A percentile compares a stretch with the other conserved stretches of the same genome.
phyloP scores from a whole-genome alignment of 192 early-diverging fungal genomes.

The Coemansia sp. region DNA sequence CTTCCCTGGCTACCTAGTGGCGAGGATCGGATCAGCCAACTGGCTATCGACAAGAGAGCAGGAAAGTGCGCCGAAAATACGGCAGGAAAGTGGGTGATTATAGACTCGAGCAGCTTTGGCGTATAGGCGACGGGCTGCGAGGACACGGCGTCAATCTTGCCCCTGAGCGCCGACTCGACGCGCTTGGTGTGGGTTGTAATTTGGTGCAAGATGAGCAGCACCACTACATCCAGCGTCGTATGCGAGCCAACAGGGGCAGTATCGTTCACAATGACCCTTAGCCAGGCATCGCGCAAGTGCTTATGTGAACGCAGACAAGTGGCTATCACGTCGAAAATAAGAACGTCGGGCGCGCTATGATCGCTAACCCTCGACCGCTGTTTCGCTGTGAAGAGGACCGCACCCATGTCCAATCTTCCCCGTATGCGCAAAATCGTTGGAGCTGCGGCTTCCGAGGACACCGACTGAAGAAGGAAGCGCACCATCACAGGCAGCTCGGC shows the following conservation, averaged over 20 bases:
- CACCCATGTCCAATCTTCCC: conserved; percentile 64
- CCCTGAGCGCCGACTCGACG: conserved; percentile 29
- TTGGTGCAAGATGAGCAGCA: conserved; percentile 49
- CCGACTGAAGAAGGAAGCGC: conserved; percentile 72
- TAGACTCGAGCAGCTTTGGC: conserved; percentile 16
- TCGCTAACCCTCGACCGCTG: background rate
- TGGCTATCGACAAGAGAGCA: conserved; percentile 60
- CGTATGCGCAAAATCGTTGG: conserved; percentile 54
- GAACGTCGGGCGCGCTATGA: conserved; percentile 41
- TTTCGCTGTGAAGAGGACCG: conserved; percentile 52
- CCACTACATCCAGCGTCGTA: conserved; percentile 48
- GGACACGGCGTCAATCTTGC: conserved; percentile 27
- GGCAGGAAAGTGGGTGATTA: conserved; percentile 25
- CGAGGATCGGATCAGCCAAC: conserved; percentile 58
- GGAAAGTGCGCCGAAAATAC: conserved; percentile 43
- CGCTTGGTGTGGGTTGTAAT: conserved; percentile 37
- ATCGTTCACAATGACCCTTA: conserved; percentile 58
- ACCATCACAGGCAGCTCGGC: conserved; percentile 72
- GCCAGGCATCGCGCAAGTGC: conserved; percentile 71
- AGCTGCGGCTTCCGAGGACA: conserved; percentile 40
- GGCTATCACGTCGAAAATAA: conserved; percentile 65
- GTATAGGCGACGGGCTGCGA: conserved; percentile 27
- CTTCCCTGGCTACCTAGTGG: conserved; percentile 53
- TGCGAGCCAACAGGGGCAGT: conserved; percentile 48
- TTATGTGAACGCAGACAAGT: conserved; percentile 67